Evolutionary conservation across 768 basidiomycete species (phyloP).

Genomic region (Tylopilus rubrobrunneus): DNA sequence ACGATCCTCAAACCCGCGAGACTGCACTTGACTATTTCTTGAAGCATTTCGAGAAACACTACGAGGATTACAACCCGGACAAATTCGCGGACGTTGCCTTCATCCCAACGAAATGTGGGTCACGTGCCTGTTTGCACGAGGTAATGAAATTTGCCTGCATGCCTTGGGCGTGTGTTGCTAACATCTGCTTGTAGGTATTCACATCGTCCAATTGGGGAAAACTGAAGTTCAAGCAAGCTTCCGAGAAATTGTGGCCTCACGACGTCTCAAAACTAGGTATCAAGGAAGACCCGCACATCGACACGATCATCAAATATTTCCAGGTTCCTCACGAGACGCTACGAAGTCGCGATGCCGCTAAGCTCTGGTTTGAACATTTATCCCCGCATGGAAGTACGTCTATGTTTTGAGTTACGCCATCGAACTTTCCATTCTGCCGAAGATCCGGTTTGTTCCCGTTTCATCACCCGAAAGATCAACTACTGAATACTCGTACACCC

Average conservation of each 20-base stretch:
- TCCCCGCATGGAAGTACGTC: slow-evolving; percentile 7
- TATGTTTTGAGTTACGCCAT: neutral
- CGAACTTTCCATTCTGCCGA: slow-evolving; percentile 1
- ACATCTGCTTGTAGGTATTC: slow-evolving; percentile 9
- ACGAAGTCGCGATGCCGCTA: neutral
- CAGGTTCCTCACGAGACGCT: neutral
- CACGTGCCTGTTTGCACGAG: no score
- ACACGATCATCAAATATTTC: neutral
- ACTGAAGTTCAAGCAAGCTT: no score
- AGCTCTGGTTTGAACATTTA: slow-evolving; percentile 8
- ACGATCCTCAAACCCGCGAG: no score
- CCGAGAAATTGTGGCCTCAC: no score
- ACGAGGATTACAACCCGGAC: no score
- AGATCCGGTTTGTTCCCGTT: slow-evolving; percentile 11
- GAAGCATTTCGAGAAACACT: no score
- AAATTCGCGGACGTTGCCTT: no score
- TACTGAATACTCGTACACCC: neutral
- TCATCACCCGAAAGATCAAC: neutral
- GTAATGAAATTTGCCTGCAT: no score
- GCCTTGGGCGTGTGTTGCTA: neutral
- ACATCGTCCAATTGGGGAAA: neutral
- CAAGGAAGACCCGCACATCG: slow-evolving; percentile 5
- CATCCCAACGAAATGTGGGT: no score
- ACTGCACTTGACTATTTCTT: slow-evolving; percentile 9
- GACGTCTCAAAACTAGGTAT: no score